Conservation (phyloP, 2,329 filamentous ascomycete genomes). For the Epichloe sibirici region DNA sequence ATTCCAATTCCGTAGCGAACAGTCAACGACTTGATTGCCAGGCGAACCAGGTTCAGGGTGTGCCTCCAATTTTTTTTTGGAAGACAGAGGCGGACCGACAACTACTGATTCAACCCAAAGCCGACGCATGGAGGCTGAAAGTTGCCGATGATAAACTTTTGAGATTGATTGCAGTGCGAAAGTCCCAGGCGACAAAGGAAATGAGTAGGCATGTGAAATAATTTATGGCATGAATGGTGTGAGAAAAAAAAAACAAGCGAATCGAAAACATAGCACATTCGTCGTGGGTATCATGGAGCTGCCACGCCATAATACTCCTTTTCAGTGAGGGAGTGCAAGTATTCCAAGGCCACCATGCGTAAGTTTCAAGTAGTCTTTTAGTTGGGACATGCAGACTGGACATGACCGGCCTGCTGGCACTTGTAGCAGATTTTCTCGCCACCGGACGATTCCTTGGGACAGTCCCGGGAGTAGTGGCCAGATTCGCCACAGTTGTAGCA, state of each 20-base stretch:
- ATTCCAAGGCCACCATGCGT: slow-evolving; percentile 11
- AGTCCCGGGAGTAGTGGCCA: slow-evolving; percentile 90
- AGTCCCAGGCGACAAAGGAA: slow-evolving; percentile 2
- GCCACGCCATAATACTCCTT: slow-evolving; percentile 25
- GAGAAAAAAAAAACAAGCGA: slow-evolving; percentile 18
- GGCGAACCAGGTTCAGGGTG: neutral
- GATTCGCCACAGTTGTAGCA: slow-evolving; percentile 98
- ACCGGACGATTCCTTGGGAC: slow-evolving; percentile 76
- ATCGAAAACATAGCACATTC: slow-evolving; percentile 14
- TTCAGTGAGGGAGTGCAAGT: slow-evolving; percentile 11
- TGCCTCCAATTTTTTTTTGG: neutral
- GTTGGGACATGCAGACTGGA: slow-evolving; percentile 88
- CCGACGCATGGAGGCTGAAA: neutral
- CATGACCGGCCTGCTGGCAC: slow-evolving; percentile 73
- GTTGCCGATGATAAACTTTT: slow-evolving; percentile 1
- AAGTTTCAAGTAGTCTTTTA: slow-evolving; percentile 20
- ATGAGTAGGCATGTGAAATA: slow-evolving; percentile 10
- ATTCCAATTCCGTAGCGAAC: neutral
- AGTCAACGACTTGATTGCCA: neutral
- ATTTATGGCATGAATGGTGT: slow-evolving; percentile 4
- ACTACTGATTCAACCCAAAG: neutral
- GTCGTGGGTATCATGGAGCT: slow-evolving; percentile 32
- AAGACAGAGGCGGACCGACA: neutral
- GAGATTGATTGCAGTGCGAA: neutral
- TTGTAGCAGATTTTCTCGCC: slow-evolving; percentile 98